Evolutionary conservation across 1,139 yeast genomes (phyloP), one percentile per base, ranked within the genome.

Genomic region (Pichia sp.): DNA sequence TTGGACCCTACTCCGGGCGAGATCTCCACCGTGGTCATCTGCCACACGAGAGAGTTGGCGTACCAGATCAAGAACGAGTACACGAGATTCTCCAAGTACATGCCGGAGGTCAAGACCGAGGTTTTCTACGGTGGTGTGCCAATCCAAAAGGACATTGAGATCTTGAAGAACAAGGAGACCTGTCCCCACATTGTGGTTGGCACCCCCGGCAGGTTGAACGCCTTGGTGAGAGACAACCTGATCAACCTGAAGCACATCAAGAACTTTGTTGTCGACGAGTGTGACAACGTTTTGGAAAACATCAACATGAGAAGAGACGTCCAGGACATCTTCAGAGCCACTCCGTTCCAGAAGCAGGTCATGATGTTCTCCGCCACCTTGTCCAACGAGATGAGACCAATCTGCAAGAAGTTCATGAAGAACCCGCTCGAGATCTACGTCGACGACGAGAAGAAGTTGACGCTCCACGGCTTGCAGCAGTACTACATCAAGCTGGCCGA

Each of bases 291-390:
- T 58, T 82, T 93, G 72, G 99, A 93, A 75, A 79, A 84, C 57
- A 73, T 88, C 67, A 68, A 87, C 68, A 93, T 93, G 99, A 87
- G 99, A 80, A 87, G 97, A 73, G 99, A 93, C 70, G 97, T 93
- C 57, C 99, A 93, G 78, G 98, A 92, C 72, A 89, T 93, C 63
- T 93, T 93, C 85, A 87, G 97, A 73, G 89, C 90, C 59, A 93
- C 99, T 54, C 99, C 99, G 62, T 96, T 89, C 75, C 97, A 93
- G 73, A 93, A 93, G 77, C 99, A 93, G 79, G 99, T 93, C 57
- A 92, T 93, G 98, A 93, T 93, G 97, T 93, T 93, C 74, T 88
- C 97, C 57, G 99, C 99, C 63, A 93, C 99, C 56, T 80, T 93
- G 67, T 85, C 96, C 49, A 89, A 83, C 71, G 99, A 93, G 69